Base-by-base conservation (phyloP, 139 green algal species). In the Coelastrella sp. region DNA sequence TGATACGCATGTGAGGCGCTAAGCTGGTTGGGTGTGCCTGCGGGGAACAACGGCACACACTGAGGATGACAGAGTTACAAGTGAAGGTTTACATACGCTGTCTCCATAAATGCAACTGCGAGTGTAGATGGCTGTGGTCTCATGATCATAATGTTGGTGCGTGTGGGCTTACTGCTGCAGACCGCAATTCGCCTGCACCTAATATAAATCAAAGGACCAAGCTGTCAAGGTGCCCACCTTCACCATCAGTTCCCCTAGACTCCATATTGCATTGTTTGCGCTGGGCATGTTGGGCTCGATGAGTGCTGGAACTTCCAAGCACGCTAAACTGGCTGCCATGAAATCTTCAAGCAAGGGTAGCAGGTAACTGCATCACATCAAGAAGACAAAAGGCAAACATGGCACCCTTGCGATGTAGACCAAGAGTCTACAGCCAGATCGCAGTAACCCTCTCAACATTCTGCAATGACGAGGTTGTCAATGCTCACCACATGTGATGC, bases 241-340 rank as follows among this genome's bases (percentile, higher is more conserved):
- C 4, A 98, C 78, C 13, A 89, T 88, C 48, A 99, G 84, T 89
- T 99, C 94, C 41, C 97, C 97, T 21, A 98, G 79, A 32, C 91
- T 88, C 97, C 97, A 99, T 87, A 92, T 96, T 0, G 97, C 97
- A 86, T 99, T 99, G 93, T 99, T 99, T 86, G 92, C 94, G 23
- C 93, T 92, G 3, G 87, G 88, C 82, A 98, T 91, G 68, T 60
- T 89, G 7, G 51, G 34, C 35, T 84, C 74, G 4, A 59, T 85
- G 69, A 96, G 66, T 30, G 41, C 43, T 37, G 83, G 50, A 71
- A 83, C 69, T 25, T 84, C 66, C 79, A 93, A 68, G 50, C 79
- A 83, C 9, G 63, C 53, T 4, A 91, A 67, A 19, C 45, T 41
- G 43, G 89, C 72, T 21, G 40, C 27, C 8, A 93, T 63, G 21